Evolutionary conservation across 352 stramenopile genomes (phyloP).

Genomic region (Phytopythium ostracodes): DNA sequence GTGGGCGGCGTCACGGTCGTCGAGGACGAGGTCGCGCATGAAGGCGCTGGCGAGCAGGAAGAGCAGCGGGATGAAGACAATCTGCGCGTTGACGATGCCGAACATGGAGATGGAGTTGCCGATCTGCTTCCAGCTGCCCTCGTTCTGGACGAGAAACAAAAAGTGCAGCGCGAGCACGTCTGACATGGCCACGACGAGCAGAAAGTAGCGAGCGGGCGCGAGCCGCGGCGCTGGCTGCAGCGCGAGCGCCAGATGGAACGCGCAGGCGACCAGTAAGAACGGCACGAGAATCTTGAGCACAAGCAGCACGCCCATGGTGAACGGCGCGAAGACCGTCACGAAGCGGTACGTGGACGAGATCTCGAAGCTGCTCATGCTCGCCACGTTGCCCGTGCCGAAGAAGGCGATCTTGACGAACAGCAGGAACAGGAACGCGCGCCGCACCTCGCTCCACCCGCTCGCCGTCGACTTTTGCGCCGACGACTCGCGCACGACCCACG

Average conservation of each 20-base stretch:
- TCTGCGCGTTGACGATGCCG: slow-evolving; percentile 78
- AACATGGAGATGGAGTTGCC: slow-evolving; percentile 87
- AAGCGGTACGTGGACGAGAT: slow-evolving; percentile 86
- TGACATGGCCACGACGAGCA: slow-evolving; percentile 78
- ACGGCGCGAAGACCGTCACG: slow-evolving; percentile 77
- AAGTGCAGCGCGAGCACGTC: slow-evolving; percentile 81
- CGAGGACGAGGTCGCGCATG: slow-evolving; percentile 18
- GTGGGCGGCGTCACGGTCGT: background rate
- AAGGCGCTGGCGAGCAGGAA: slow-evolving; percentile 49
- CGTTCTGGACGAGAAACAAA: slow-evolving; percentile 77
- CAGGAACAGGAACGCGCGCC: slow-evolving; percentile 76
- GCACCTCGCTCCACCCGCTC: slow-evolving; percentile 30
- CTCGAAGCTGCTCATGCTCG: slow-evolving; percentile 85
- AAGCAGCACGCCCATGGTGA: slow-evolving; percentile 77
- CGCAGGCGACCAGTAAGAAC: slow-evolving; percentile 68
- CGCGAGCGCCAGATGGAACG: slow-evolving; percentile 50
- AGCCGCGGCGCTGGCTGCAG: slow-evolving; percentile 13
- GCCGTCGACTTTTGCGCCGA: slow-evolving; percentile 7
- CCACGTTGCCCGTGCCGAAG: slow-evolving; percentile 84
- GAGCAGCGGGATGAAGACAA: slow-evolving; percentile 78
- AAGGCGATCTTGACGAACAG: slow-evolving; percentile 81
- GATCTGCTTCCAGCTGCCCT: slow-evolving; percentile 87
- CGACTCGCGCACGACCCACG: slow-evolving; percentile 59
- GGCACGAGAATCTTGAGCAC: slow-evolving; percentile 80
- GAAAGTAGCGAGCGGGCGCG: slow-evolving; percentile 48